A percentile compares a stretch with the other conserved stretches of the same genome.
Evolutionary conservation across 2,329 filamentous ascomycete species (phyloP).

Genomic region (Aspergillus versicolor): DNA sequence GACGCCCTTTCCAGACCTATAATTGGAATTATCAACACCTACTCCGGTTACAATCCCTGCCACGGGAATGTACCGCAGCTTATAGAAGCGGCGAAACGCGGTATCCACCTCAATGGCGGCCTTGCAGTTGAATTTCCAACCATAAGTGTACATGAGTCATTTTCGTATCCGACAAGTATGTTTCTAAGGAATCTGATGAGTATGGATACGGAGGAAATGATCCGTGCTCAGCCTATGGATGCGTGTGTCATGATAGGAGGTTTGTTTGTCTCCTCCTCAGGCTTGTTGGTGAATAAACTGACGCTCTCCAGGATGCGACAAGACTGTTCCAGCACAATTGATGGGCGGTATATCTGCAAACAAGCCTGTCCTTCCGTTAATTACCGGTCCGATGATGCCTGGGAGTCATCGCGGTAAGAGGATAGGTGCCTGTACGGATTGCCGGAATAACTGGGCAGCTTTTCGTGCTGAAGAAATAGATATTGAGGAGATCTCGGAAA

Average conservation of each 20-base stretch:
- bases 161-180: constrained; percentile 72
- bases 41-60: constrained; percentile 71
- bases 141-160: constrained; percentile 69
- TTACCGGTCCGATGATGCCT: constrained; percentile 75
- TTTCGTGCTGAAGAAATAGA: constrained; percentile 66
- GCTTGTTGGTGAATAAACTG: neutral
- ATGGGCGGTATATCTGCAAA: constrained; percentile 76
- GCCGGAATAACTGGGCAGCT: constrained; percentile 70
- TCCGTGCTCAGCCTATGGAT: constrained; percentile 68
- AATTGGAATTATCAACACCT: constrained; percentile 73
- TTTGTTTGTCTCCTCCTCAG: constrained; percentile 40
- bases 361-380: constrained; percentile 66
- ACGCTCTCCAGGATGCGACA: constrained; percentile 64
- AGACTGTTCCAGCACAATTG: constrained; percentile 70
- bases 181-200: constrained; percentile 72
- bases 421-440: constrained; percentile 73
- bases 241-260: constrained; percentile 67
- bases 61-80: constrained; percentile 71
- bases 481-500: constrained; percentile 67
- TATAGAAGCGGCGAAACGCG: constrained; percentile 68
- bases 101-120: constrained; percentile 65
- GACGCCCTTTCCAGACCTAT: constrained; percentile 69
- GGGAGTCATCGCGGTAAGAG: constrained; percentile 64
- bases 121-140: constrained; percentile 72
- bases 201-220: constrained; percentile 80